These are phyloP conservation scores for Scalesia atractyloides DNA, from an alignment of 129 eudicot species.

Conservation along the genomic window DNA sequence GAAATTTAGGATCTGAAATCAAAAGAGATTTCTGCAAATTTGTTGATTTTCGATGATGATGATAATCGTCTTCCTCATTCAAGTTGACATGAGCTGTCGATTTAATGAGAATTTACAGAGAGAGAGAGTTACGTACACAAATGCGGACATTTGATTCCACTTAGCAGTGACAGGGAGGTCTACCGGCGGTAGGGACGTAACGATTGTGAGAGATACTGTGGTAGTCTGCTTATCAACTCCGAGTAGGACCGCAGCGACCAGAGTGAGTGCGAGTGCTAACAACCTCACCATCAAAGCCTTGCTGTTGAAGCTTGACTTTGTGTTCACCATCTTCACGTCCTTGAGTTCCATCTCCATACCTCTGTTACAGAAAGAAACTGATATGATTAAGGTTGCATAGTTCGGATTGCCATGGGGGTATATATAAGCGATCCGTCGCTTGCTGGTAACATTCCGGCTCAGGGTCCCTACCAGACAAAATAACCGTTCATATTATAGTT, in stretches of 20 bases:
- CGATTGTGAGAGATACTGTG: constrained; percentile 39
- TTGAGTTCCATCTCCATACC: constrained; percentile 32
- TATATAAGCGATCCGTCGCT: constrained; percentile 7
- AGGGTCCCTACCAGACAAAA: constrained; percentile 25
- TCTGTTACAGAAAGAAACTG: not conserved
- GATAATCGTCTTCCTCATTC: too few species aligned
- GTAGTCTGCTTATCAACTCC: constrained; percentile 60
- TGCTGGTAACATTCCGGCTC: not conserved
- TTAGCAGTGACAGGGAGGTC: constrained; percentile 67
- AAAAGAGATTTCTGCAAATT: too few species aligned
- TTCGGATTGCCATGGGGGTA: not conserved
- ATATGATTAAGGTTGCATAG: not conserved
- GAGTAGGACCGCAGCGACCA: constrained; percentile 52
- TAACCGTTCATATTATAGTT: constrained; percentile 14
- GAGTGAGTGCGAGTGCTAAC: constrained; percentile 52
- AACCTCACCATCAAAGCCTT: constrained; percentile 46
- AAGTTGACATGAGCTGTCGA: too few species aligned
- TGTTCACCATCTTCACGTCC: constrained; percentile 24
- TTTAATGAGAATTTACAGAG: too few species aligned
- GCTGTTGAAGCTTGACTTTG: constrained; percentile 2
- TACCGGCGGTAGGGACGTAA: constrained; percentile 62
- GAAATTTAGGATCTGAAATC: too few species aligned
- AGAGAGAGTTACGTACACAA: constrained; percentile 27
- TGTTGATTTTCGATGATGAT: too few species aligned
- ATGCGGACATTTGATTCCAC: constrained; percentile 53